Evolutionary conservation across 345 rosid species (phyloP).

Genomic region (Fremontodendron californicum): DNA sequence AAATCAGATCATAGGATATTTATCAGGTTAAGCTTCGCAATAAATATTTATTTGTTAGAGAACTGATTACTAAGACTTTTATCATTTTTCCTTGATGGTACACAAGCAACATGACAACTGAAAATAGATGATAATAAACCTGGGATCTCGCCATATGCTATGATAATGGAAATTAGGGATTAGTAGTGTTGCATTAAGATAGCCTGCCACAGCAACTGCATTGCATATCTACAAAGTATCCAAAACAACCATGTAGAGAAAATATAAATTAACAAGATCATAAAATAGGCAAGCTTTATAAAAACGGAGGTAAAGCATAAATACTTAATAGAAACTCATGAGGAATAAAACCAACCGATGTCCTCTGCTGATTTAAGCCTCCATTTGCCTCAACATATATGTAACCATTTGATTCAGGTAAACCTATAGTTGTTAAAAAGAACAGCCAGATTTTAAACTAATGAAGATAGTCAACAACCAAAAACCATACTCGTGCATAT

Average conservation of each 20-base stretch:
- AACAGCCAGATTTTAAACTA: conserved; percentile 3
- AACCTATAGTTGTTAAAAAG: conserved; percentile 38
- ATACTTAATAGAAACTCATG: conserved; percentile 12
- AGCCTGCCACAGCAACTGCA: conserved; percentile 99
- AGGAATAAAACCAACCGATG: conserved; percentile 75
- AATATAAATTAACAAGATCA: conserved; percentile 22
- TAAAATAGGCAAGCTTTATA: conserved; percentile 15
- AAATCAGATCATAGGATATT: background rate
- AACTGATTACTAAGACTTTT: background rate
- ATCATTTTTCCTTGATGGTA: background rate
- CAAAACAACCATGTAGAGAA: conserved; percentile 26
- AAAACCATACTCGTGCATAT: background rate
- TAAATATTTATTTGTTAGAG: background rate
- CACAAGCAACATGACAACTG: background rate
- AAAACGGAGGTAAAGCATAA: background rate
- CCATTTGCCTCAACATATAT: conserved; percentile 97
- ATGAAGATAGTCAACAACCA: background rate
- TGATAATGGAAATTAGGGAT: conserved; percentile 95
- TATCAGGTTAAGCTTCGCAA: background rate
- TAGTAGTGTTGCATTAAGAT: conserved; percentile 91
- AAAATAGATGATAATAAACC: conserved; percentile 41
- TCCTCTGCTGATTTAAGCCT: conserved; percentile 97
- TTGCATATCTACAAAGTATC: conserved; percentile 82
- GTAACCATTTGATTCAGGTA: conserved; percentile 95
- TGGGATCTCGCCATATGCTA: conserved; percentile 98